Base-by-base conservation (phyloP, 495 filamentous ascomycete genomes). In the Niebla homalea region DNA sequence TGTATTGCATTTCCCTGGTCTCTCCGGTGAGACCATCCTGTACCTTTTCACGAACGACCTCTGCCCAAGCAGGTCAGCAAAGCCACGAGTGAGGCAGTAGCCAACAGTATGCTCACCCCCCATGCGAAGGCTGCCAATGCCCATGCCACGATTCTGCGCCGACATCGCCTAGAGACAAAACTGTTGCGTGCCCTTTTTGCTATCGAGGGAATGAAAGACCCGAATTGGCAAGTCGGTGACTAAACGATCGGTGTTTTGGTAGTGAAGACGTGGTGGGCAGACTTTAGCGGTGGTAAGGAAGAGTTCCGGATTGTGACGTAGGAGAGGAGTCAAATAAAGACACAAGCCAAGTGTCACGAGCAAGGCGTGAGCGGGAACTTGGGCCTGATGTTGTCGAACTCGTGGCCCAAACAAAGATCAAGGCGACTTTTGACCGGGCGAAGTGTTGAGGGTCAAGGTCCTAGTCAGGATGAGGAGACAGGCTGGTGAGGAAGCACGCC, bases 1-100 rank as follows among this genome's bases (percentile, higher is more conserved):
- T 97, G 62, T 98, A 98, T 63, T 92, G 87, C 70, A 98, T 83
- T 60, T 98, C 92, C 65, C 84, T 84, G 52, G 86, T 89, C 63
- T 98, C 93, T 45, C 92, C 92, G 1, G 92, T 97, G 58, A 93
- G 71, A 60, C 92, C 92, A 78, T 98, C 92, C 70, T 98, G 92
- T 55, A 98, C 92, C 72, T 94, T 97, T 70, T 98, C 92, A 59
- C 89, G 87, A 60, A 98, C 88, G 49, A 97, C 86, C 74, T 98
- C 92, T 98, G 66, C 46, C 53, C 51, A 48, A 12, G 4, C 29
- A 42, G 1, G 48, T 69, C 61, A 66, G 52, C 60, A 55, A 49
- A 50, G 53, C 36, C 16, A 19, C 19, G 23, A 49, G 40, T 36
- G 44, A 35, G 42, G 19, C 48, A 43, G 29, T 26, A 14, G 51